These are phyloP conservation scores for Candida maris DNA, from an alignment of 805 yeast genomes.

Conservation along the genomic window DNA sequence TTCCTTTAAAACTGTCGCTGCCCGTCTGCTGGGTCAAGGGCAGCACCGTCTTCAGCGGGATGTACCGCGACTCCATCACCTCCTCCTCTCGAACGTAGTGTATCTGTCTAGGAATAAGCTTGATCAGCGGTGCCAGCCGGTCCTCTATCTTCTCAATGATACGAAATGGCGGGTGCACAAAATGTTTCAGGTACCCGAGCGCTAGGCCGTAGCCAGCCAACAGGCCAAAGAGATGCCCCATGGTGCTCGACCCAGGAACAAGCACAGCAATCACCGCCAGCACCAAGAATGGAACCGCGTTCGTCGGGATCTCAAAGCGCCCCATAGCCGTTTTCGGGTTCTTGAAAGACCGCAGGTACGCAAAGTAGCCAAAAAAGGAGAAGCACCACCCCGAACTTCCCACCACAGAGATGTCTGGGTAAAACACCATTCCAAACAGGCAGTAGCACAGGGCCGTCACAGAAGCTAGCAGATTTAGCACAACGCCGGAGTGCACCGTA, in stretches of 20 bases:
- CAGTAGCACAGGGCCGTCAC: constrained; percentile 64
- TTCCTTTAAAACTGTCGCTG: constrained; percentile 15
- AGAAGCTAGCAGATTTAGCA: constrained; percentile 68
- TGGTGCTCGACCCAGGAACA: constrained; percentile 63
- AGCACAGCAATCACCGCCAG: constrained; percentile 48
- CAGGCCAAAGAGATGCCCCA: constrained; percentile 72
- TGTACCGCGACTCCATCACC: constrained; percentile 35
- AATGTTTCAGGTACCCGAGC: constrained; percentile 49
- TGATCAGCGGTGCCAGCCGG: constrained; percentile 47
- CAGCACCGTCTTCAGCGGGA: constrained; percentile 12
- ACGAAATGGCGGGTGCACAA: constrained; percentile 64
- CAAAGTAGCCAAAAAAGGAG: constrained; percentile 58
- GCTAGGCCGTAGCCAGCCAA: constrained; percentile 63
- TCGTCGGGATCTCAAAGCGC: constrained; percentile 49
- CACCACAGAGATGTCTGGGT: constrained; percentile 49
- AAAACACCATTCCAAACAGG: constrained; percentile 45
- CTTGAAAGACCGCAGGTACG: constrained; percentile 35
- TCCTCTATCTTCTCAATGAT: constrained; percentile 62
- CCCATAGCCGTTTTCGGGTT: constrained; percentile 15
- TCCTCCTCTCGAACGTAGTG: constrained; percentile 59
- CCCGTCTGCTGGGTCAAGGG: constrained; percentile 17
- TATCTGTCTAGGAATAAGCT: constrained; percentile 48
- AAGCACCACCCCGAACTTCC: constrained; percentile 79
- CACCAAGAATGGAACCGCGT: constrained; percentile 51
- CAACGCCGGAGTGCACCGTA: constrained; percentile 80